phyloP scores from a whole-genome alignment of 192 early-diverging fungal genomes.

The Rhizoclosmatium globosum region DNA sequence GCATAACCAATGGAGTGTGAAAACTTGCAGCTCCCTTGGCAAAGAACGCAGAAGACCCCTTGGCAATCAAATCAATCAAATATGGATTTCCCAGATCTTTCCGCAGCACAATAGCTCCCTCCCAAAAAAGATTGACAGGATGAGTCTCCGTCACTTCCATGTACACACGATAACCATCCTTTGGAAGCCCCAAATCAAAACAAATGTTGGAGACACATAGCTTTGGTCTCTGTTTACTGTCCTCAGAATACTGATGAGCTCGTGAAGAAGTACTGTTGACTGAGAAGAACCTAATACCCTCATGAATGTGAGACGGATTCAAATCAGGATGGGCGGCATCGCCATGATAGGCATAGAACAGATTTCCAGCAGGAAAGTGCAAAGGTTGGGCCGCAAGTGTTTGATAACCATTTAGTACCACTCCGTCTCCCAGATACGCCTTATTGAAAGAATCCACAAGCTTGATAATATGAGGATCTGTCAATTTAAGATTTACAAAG shows the following conservation, averaged over 20 bases:
- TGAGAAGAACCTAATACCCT: too few relatives aligned
- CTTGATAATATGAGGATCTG: too few relatives aligned
- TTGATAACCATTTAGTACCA: background rate
- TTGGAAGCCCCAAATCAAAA: background rate
- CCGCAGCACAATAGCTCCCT: background rate
- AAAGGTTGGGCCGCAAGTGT: background rate
- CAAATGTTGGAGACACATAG: background rate
- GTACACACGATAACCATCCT: background rate
- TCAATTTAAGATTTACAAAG: too few relatives aligned
- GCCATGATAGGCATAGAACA: background rate
- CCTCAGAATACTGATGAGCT: background rate
- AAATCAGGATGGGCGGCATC: background rate
- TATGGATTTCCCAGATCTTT: background rate
- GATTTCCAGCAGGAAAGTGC: background rate
- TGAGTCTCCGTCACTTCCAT: background rate
- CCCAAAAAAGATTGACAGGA: background rate
- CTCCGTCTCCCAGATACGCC: background rate
- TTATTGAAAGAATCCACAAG: too few relatives aligned
- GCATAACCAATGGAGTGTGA: background rate
- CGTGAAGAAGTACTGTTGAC: background rate
- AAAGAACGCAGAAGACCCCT: background rate
- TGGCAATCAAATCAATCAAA: background rate
- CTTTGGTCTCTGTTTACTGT: background rate
- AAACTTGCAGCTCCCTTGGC: background rate
- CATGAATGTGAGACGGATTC: too few relatives aligned